A percentile compares a stretch with the other conserved stretches of the same genome.
These are phyloP conservation scores for Beta macrorhiza DNA, from an alignment of 179 eudicot species.

Conservation along the genomic window DNA sequence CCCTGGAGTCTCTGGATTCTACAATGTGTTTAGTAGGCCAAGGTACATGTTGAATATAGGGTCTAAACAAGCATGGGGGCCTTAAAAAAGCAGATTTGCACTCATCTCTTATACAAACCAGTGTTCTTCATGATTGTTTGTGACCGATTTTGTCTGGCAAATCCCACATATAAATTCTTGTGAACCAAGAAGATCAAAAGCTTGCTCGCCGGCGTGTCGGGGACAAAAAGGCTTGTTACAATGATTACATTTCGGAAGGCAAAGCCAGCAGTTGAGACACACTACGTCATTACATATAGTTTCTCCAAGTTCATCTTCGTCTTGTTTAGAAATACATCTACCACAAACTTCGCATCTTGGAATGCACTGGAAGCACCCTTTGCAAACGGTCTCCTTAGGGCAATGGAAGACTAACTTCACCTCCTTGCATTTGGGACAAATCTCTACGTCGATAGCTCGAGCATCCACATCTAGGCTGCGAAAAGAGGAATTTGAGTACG, in stretches of 20 bases:
- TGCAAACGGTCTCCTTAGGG: constrained; percentile 40
- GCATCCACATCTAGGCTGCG: constrained; percentile 8
- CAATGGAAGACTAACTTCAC: constrained; percentile 62
- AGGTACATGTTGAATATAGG: too few relatives aligned
- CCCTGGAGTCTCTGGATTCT: too few relatives aligned
- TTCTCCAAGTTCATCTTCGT: constrained; percentile 39
- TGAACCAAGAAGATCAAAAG: not conserved
- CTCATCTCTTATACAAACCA: not conserved
- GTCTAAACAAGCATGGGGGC: too few relatives aligned
- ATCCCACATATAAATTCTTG: constrained; percentile 43
- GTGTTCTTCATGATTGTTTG: not conserved
- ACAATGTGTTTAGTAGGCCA: too few relatives aligned
- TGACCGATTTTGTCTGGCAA: constrained; percentile 27
- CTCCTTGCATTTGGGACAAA: constrained; percentile 61
- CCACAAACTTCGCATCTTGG: constrained; percentile 71
- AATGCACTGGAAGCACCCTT: constrained; percentile 59
- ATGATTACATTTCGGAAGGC: constrained; percentile 55
- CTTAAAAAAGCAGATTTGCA: too few relatives aligned
- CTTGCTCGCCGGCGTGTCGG: constrained; percentile 31
- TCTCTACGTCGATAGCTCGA: constrained; percentile 45
- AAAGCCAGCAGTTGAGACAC: constrained; percentile 63
- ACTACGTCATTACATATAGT: constrained; percentile 50
- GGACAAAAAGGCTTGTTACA: constrained; percentile 75
- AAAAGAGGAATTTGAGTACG: constrained; percentile 5
- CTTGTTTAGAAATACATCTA: constrained; percentile 30